Evolutionary conservation across 495 filamentous ascomycete species (phyloP).

Genomic region (Talaromyces trachyspermus): DNA sequence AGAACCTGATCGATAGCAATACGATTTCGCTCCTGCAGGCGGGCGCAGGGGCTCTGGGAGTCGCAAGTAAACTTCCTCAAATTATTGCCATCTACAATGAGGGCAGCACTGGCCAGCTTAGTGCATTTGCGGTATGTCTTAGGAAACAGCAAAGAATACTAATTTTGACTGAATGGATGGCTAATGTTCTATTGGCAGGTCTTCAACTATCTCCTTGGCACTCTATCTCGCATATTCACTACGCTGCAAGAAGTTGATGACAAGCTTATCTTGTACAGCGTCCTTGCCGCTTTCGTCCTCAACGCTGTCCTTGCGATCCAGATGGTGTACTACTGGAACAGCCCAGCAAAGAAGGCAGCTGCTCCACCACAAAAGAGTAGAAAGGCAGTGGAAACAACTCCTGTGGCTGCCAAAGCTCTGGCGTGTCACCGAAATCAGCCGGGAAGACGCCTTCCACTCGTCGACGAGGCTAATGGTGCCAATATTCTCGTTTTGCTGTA

Average conservation of each 20-base stretch:
- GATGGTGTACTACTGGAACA: constrained; percentile 97
- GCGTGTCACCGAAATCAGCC: constrained; percentile 26
- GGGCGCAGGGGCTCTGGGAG: constrained; percentile 70
- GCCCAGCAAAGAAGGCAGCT: constrained; percentile 35
- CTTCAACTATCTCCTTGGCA: constrained; percentile 93
- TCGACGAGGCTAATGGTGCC: constrained; percentile 34
- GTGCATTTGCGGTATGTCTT: constrained; percentile 81
- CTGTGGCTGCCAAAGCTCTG: constrained; percentile 27
- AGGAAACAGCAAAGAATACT: constrained; percentile 50
- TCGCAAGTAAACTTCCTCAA: constrained; percentile 89
- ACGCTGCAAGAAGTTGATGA: constrained; percentile 95
- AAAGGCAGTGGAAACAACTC: constrained; percentile 13
- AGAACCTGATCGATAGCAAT: constrained; percentile 57
- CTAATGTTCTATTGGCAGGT: constrained; percentile 48
- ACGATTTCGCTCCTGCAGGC: constrained; percentile 73
- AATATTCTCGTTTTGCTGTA: constrained; percentile 1
- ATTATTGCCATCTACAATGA: constrained; percentile 75
- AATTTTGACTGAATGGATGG: background rate
- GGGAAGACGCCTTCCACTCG: constrained; percentile 41
- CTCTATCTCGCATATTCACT: constrained; percentile 89
- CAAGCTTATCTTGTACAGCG: constrained; percentile 87
- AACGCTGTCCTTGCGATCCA: constrained; percentile 82
- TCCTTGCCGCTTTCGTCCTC: constrained; percentile 78
- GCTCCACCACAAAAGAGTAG: constrained; percentile 39
- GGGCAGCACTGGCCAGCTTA: constrained; percentile 89